A percentile compares a stretch with the other conserved stretches of the same genome.
Conservation (phyloP, 225 moss, liverwort and hornwort species). For the Polytrichum commune region DNA sequence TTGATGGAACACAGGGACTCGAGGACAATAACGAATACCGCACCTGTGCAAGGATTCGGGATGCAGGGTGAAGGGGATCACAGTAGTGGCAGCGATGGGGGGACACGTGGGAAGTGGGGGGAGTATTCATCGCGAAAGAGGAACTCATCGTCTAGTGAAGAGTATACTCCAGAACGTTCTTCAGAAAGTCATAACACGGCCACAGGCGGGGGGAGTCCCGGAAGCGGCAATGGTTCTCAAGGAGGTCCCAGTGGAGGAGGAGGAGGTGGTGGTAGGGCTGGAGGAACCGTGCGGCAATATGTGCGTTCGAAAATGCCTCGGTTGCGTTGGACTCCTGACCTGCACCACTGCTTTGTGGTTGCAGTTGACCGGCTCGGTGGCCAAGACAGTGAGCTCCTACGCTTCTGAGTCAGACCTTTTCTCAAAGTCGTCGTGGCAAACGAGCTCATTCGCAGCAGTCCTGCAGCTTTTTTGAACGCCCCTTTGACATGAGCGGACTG, state of each 20-base stretch:
- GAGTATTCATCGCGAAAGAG: slow-evolving; percentile 50
- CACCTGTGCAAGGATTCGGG: slow-evolving; percentile 11
- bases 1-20: slow-evolving; percentile 26
- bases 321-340: slow-evolving; percentile 73
- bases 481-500: too few species aligned
- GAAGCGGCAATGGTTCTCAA: slow-evolving; percentile 32
- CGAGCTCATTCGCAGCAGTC: not conserved
- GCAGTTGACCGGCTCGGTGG: slow-evolving; percentile 79
- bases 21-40: not conserved
- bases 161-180: slow-evolving; percentile 54
- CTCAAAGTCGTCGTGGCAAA: not conserved
- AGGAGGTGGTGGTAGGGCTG: slow-evolving; percentile 39
- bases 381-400: slow-evolving; percentile 69
- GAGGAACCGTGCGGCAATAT: slow-evolving; percentile 70
- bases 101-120: slow-evolving; percentile 27
- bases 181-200: slow-evolving; percentile 61
- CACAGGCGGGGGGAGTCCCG: slow-evolving; percentile 59
- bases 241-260: slow-evolving; percentile 36
- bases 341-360: slow-evolving; percentile 72
- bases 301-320: slow-evolving; percentile 85
- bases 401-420: not conserved
- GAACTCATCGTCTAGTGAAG: slow-evolving; percentile 65
- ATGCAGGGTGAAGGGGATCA: slow-evolving; percentile 69
- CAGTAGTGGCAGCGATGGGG: slow-evolving; percentile 71
- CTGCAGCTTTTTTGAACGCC: not conserved